These are phyloP conservation scores for Lipomyces yarrowii DNA, from an alignment of 1,139 yeast species.

Conservation along the genomic window DNA sequence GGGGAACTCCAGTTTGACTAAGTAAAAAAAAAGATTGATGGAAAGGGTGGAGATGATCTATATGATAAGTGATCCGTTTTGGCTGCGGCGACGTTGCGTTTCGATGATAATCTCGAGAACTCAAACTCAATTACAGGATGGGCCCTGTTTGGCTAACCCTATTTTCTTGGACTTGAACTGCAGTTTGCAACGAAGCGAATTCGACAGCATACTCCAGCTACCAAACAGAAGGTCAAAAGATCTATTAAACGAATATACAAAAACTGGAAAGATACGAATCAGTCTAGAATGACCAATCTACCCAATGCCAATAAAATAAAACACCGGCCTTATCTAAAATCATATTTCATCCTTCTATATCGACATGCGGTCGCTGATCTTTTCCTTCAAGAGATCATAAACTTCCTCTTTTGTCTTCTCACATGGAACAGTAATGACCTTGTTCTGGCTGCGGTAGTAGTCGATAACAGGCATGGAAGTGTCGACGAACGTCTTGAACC, in stretches of 20 bases:
- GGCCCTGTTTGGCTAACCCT: background rate
- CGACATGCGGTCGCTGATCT: conserved; percentile 27
- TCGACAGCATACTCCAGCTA: too few species aligned
- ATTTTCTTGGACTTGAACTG: too few species aligned
- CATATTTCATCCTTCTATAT: conserved; percentile 3
- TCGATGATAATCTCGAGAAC: background rate
- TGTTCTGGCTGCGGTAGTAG: conserved; percentile 71
- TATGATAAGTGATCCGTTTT: background rate
- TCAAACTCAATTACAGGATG: background rate
- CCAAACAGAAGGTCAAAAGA: background rate
- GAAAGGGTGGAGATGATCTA: background rate
- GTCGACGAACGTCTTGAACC: conserved; percentile 82
- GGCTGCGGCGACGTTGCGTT: background rate
- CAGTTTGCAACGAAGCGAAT: too few species aligned
- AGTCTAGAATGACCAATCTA: background rate
- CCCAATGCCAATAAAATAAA: background rate
- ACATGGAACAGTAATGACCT: conserved; percentile 78
- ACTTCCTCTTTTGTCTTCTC: conserved; percentile 80
- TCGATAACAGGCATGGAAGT: conserved; percentile 96
- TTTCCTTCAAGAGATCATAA: conserved; percentile 58
- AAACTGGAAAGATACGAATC: background rate
- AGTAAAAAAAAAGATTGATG: background rate
- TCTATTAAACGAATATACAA: background rate
- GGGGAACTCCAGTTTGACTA: background rate
- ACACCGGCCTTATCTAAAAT: background rate